These are phyloP conservation scores for Cryptosporidium parvum DNA, from an alignment of 169 alveolate species.

Conservation along the genomic window DNA sequence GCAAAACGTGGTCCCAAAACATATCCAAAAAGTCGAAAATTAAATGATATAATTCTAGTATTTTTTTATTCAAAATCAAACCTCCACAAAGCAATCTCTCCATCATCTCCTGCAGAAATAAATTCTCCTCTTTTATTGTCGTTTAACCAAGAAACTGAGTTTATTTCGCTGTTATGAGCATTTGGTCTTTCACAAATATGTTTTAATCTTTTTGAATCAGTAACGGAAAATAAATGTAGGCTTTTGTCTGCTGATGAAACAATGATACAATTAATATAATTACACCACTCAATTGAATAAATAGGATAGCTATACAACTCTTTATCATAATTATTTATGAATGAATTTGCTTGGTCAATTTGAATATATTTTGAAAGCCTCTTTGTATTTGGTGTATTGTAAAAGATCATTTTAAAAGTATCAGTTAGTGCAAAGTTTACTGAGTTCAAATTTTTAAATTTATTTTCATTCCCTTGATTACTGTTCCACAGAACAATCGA, in stretches of 20 bases:
- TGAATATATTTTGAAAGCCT: slow-evolving; percentile 30
- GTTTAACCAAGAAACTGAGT: slow-evolving; percentile 54
- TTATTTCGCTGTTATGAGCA: slow-evolving; percentile 58
- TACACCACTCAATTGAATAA: slow-evolving; percentile 68
- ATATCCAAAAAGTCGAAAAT: slow-evolving; percentile 1
- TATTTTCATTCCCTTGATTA: neutral
- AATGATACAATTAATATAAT: slow-evolving; percentile 52
- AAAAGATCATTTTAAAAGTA: slow-evolving; percentile 35
- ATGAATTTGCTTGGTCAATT: slow-evolving; percentile 29
- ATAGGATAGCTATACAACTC: slow-evolving; percentile 44
- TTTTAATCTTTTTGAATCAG: slow-evolving; percentile 10
- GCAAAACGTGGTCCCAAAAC: slow-evolving; percentile 55
- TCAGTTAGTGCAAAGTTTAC: neutral
- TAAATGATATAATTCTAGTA: neutral
- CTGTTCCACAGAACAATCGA: slow-evolving; percentile 33
- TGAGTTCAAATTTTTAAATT: neutral
- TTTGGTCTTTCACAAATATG: slow-evolving; percentile 5
- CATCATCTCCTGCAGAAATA: slow-evolving; percentile 72
- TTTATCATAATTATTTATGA: neutral
- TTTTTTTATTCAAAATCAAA: neutral
- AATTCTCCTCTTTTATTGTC: slow-evolving; percentile 44
- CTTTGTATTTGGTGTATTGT: neutral
- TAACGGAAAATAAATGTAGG: slow-evolving; percentile 6
- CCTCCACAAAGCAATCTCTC: slow-evolving; percentile 39
- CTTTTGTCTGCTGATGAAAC: slow-evolving; percentile 51